These are phyloP conservation scores for Metarhizium sp. DNA, from an alignment of 2,329 filamentous ascomycete species.

Conservation along the genomic window DNA sequence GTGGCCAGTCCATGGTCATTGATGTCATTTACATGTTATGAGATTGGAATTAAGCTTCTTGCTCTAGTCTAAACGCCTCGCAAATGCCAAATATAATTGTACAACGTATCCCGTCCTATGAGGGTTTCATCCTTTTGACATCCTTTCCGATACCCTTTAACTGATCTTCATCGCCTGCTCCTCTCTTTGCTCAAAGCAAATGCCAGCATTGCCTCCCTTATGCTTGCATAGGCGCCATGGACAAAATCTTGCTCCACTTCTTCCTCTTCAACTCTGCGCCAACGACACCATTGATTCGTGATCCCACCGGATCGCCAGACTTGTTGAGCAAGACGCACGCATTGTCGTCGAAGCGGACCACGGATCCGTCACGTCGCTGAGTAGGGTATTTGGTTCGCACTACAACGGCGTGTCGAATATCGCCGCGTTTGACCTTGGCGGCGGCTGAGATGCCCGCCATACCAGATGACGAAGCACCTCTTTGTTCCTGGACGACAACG, in stretches of 20 bases:
- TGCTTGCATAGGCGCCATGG: slow-evolving; percentile 69
- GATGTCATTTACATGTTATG: neutral
- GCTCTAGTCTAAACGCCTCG: slow-evolving; percentile 23
- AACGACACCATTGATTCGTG: slow-evolving; percentile 84
- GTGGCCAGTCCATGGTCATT: neutral
- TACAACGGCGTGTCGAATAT: slow-evolving; percentile 92
- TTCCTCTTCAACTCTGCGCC: slow-evolving; percentile 81
- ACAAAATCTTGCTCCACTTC: slow-evolving; percentile 98
- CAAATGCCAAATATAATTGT: slow-evolving; percentile 25
- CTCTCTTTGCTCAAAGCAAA: neutral
- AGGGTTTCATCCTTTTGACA: neutral
- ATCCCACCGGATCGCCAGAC: slow-evolving; percentile 88
- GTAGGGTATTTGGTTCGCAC: slow-evolving; percentile 85
- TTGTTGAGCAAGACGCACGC: slow-evolving; percentile 97
- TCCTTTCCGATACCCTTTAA: too few relatives aligned
- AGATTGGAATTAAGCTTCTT: slow-evolving; percentile 6
- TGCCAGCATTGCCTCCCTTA: slow-evolving; percentile 17
- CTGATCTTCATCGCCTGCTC: too few relatives aligned
- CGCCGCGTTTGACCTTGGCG: slow-evolving; percentile 91
- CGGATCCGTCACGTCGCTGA: slow-evolving; percentile 78
- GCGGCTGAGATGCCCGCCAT: slow-evolving; percentile 64
- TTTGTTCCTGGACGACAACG: slow-evolving; percentile 94
- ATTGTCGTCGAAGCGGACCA: slow-evolving; percentile 94
- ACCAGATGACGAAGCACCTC: slow-evolving; percentile 63
- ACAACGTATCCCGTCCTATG: slow-evolving; percentile 20